Evolutionary conservation across 2,329 filamentous ascomycete species (phyloP).

Genomic region (Pochonia chlamydosporia): DNA sequence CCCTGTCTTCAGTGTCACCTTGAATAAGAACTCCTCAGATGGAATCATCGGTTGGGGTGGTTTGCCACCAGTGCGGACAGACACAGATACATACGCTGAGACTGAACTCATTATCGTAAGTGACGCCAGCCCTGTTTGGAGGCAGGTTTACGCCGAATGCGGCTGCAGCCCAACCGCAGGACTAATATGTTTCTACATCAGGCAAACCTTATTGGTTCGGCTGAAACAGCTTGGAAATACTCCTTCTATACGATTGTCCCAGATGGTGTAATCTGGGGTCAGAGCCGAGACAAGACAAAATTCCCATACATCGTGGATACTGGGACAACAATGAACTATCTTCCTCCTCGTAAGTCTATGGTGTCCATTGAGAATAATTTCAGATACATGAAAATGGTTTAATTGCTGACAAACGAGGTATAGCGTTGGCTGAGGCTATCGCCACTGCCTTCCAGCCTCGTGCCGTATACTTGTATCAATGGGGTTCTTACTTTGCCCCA

Average conservation of each 20-base stretch:
- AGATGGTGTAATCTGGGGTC: constrained; percentile 40
- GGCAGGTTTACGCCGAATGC: background rate
- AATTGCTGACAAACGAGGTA: background rate
- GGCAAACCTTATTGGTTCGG: constrained; percentile 36
- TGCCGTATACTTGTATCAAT: constrained; percentile 40
- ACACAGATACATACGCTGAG: constrained; percentile 21
- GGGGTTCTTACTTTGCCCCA: constrained; percentile 41
- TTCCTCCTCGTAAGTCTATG: constrained; percentile 38
- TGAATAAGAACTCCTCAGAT: constrained; percentile 38
- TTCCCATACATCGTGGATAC: constrained; percentile 48
- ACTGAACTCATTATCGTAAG: constrained; percentile 42
- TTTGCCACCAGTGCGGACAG: constrained; percentile 31
- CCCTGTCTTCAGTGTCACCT: constrained; percentile 42
- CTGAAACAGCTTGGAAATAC: constrained; percentile 35
- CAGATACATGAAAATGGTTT: background rate
- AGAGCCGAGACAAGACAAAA: constrained; percentile 33
- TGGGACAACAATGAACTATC: constrained; percentile 44
- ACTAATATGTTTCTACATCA: constrained; percentile 16
- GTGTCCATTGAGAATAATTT: background rate
- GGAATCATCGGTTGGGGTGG: constrained; percentile 44
- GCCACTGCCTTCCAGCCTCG: constrained; percentile 40
- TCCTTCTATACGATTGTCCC: constrained; percentile 50
- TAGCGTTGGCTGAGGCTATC: constrained; percentile 42
- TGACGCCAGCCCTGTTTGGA: background rate
- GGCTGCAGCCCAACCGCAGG: background rate